Conservation (phyloP, 208 protist genomes). For the Acanthamoeba castellanii region DNA sequence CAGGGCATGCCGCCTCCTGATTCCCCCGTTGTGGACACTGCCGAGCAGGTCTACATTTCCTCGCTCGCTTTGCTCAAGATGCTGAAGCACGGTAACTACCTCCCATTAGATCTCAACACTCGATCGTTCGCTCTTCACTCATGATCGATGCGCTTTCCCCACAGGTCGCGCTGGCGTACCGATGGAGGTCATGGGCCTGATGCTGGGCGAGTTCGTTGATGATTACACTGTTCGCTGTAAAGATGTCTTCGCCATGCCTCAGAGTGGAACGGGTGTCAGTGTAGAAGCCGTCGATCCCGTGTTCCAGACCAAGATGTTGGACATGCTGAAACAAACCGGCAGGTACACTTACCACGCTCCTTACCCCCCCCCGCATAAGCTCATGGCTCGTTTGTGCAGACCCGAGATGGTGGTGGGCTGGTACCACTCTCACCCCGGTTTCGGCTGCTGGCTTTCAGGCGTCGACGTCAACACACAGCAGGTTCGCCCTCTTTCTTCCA, state of each 20-base stretch:
- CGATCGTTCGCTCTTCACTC: neutral
- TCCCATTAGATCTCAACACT: neutral
- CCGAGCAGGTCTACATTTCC: slow-evolving; percentile 99
- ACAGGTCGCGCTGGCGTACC: slow-evolving; percentile 97
- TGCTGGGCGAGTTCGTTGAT: slow-evolving; percentile 99
- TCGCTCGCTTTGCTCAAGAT: slow-evolving; percentile 99
- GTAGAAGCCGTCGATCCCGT: slow-evolving; percentile 99
- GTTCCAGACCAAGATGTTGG: slow-evolving; percentile 99
- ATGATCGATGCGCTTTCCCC: neutral
- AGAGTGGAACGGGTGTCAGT: slow-evolving; percentile 98
- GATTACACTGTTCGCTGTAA: slow-evolving; percentile 99
- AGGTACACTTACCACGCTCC: slow-evolving; percentile 11
- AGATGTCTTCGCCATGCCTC: slow-evolving; percentile 99
- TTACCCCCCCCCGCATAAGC: too few species aligned
- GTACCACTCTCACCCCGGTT: slow-evolving; percentile 99
- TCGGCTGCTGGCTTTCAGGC: slow-evolving; percentile 99
- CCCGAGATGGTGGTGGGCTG: slow-evolving; percentile 99
- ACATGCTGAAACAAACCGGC: slow-evolving; percentile 99
- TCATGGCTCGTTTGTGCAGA: slow-evolving; percentile 78
- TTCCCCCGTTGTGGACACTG: slow-evolving; percentile 95
- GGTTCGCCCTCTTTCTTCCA: slow-evolving; percentile 65
- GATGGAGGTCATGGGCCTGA: slow-evolving; percentile 99
- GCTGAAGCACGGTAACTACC: slow-evolving; percentile 97
- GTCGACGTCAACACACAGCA: slow-evolving; percentile 99
- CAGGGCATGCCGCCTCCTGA: slow-evolving; percentile 83